Evolutionary conservation across 148 eudicot genomes (phyloP), one percentile per base, ranked within the genome.

Genomic region (Cornus suecica): DNA sequence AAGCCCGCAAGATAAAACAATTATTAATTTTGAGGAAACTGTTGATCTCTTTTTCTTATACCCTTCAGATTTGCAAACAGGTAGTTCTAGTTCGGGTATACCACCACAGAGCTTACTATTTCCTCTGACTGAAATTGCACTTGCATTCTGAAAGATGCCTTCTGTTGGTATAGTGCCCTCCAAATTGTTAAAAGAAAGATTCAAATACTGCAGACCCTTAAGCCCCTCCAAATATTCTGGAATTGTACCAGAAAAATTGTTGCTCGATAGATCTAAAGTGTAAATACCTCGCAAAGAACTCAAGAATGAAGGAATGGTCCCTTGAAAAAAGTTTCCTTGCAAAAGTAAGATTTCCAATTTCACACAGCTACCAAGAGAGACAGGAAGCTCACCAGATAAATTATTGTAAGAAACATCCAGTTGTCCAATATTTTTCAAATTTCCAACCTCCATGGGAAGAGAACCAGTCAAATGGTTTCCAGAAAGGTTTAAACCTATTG

Each of bases 51-150:
- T 0, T n/a, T 24, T 70, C 15, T 9, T 37, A n/a, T n/a, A 4
- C 7, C 45, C 51, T 8, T 15, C 74, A 3, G 32, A 31, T 14
- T 42, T 54, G 62, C 84, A 83, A 60, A 2, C 29, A 4, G 80
- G 82, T 2, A 86, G 34, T 4, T 75, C 60, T 5, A 83, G 64
- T 69, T 66, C 70, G 10, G 71, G 26, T 14, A 77, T 34, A 20
- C 87, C 87, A 22, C 89, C 89, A 48, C 85, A 86, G 1, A 86
- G 80, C 51, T 22, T 71, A 18, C 8, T 74, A 69, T 86, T 86
- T 27, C 89, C 87, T 0, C 15, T 2, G 18, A 86, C 1, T 6
- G 77, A 78, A 24, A 84, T 51, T 10, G 41, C 81, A 34, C 69
- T 72, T 23, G 32, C 25, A 66, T 84, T 84, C 6, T 48, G 3